Conservation (phyloP, 2,329 filamentous ascomycete genomes). For the Ophiostoma sp. region DNA sequence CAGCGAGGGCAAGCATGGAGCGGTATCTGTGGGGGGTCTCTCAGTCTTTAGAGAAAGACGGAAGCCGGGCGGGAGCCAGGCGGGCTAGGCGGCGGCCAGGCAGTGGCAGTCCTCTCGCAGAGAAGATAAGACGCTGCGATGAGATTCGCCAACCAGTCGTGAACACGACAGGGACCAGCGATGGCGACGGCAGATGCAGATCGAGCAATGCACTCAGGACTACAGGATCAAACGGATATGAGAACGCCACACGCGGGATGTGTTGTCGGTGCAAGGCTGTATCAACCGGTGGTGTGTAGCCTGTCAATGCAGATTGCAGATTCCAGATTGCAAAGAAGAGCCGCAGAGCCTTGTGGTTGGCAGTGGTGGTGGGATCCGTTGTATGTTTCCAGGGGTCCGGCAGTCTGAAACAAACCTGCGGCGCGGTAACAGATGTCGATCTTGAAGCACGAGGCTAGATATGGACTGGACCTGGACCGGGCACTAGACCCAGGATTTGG, state of each 20-base stretch:
- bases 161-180: neutral
- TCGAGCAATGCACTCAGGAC: neutral
- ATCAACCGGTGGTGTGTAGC: neutral
- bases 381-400: conserved; percentile 1
- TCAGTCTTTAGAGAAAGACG: neutral
- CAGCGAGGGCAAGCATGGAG: neutral
- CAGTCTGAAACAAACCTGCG: conserved; percentile 4
- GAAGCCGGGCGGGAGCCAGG: too few species aligned
- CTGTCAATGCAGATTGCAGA: neutral
- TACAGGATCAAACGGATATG: neutral
- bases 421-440: conserved; percentile 9
- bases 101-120: neutral
- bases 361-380: neutral
- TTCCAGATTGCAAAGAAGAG: neutral
- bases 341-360: neutral
- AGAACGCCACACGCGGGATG: conserved; percentile 6
- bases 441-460: neutral
- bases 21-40: conserved; percentile 1
- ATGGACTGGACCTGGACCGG: neutral
- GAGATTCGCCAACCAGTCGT: neutral
- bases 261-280: neutral
- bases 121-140: neutral
- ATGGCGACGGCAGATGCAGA: neutral
- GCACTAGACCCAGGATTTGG: neutral
- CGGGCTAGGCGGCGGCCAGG: too few species aligned